Percentiles rank a stretch among this genome's conserved stretches.
phyloP scores from a whole-genome alignment of 345 rosid species.

The Pistacia atlantica region DNA sequence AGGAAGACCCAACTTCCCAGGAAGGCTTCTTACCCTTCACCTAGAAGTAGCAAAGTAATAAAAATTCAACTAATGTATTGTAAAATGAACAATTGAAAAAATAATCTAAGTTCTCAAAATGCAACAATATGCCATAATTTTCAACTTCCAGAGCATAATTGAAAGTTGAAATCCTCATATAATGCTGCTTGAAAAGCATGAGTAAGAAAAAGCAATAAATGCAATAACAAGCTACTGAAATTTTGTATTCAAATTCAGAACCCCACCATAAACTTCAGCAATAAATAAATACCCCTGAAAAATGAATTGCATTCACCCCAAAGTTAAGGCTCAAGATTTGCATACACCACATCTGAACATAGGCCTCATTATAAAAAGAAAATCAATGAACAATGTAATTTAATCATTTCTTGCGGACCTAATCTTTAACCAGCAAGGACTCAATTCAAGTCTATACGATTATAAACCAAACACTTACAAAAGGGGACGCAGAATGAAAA shows the following conservation, averaged over 20 bases:
- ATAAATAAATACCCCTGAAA: not conserved
- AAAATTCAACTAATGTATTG: too few relatives aligned
- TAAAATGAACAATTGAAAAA: not conserved
- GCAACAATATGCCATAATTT: not conserved
- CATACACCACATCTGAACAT: not conserved
- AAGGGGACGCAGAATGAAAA: too few relatives aligned
- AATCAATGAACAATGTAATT: not conserved
- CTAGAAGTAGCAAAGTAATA: not conserved
- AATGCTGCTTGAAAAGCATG: not conserved
- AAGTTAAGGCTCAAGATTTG: not conserved
- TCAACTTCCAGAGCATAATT: not conserved
- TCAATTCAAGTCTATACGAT: too few relatives aligned
- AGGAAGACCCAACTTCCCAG: conserved; percentile 37
- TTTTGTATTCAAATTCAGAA: not conserved
- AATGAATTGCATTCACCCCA: not conserved
- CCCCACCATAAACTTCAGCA: not conserved
- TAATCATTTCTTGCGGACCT: not conserved
- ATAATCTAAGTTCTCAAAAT: not conserved
- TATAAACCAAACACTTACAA: too few relatives aligned
- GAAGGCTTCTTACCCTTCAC: conserved; percentile 22
- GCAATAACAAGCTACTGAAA: not conserved
- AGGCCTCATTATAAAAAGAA: not conserved
- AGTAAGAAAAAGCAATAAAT: not conserved
- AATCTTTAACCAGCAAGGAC: too few relatives aligned
- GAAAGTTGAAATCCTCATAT: not conserved